Conservation (phyloP, 2,329 filamentous ascomycete genomes). For the Cadophora luteo-olivacea region DNA sequence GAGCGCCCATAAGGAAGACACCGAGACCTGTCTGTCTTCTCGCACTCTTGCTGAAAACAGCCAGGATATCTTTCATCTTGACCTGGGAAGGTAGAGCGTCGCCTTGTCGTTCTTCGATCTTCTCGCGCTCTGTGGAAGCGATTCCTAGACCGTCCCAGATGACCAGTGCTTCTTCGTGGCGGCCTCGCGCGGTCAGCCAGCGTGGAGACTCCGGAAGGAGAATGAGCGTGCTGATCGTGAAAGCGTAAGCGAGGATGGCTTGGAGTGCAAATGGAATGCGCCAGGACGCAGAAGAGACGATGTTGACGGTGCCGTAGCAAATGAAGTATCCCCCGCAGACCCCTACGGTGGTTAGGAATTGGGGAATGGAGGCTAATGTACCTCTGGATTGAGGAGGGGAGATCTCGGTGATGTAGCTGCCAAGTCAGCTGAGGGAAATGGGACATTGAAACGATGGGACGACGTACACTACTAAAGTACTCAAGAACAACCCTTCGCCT, state of each 20-base stretch:
- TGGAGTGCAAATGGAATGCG: slow-evolving; percentile 60
- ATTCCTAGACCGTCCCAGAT: slow-evolving; percentile 45
- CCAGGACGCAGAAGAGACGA: slow-evolving; percentile 59
- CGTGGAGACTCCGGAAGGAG: slow-evolving; percentile 61
- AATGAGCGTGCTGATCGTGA: slow-evolving; percentile 48
- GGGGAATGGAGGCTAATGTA: slow-evolving; percentile 57
- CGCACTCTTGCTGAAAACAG: slow-evolving; percentile 49
- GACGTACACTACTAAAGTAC: slow-evolving; percentile 57
- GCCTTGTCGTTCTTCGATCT: slow-evolving; percentile 30
- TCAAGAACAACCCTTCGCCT: slow-evolving; percentile 64
- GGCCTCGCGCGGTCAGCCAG: slow-evolving; percentile 60
- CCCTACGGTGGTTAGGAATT: slow-evolving; percentile 58
- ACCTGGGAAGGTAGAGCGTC: slow-evolving; percentile 23
- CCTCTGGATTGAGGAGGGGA: slow-evolving; percentile 58
- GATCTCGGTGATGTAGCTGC: slow-evolving; percentile 63
- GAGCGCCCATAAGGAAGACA: slow-evolving; percentile 63
- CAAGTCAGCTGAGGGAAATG: too few relatives aligned
- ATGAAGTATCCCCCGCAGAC: slow-evolving; percentile 64
- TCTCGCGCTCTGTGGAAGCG: slow-evolving; percentile 37
- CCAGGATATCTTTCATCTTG: slow-evolving; percentile 35
- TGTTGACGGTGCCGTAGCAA: slow-evolving; percentile 60
- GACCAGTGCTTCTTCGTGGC: slow-evolving; percentile 52
- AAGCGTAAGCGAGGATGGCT: slow-evolving; percentile 48
- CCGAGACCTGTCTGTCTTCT: slow-evolving; percentile 57
- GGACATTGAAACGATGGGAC: background rate